Evolutionary conservation across 2,329 filamentous ascomycete species (phyloP).

Genomic region (Colletotrichum simmondsii): DNA sequence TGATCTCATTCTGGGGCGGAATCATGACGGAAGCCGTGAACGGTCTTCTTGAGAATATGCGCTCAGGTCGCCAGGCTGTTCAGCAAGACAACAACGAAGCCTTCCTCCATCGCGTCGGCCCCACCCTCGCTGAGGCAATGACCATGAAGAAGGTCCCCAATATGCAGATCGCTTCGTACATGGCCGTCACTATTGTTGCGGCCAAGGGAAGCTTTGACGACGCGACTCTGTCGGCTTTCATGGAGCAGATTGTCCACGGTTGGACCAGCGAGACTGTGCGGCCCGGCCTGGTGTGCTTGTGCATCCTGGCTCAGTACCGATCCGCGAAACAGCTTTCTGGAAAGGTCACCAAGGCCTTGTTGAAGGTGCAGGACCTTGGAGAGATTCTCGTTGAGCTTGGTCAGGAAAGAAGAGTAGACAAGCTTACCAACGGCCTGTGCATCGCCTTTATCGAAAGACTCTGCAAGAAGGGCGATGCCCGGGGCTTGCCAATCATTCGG

Average conservation of each 20-base stretch:
- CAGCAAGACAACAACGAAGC: constrained; percentile 86
- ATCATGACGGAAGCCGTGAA: constrained; percentile 87
- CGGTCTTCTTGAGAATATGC: constrained; percentile 80
- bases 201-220: constrained; percentile 85
- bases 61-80: constrained; percentile 79
- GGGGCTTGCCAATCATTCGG: constrained; percentile 69
- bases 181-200: constrained; percentile 87
- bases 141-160: constrained; percentile 80
- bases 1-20: constrained; percentile 92
- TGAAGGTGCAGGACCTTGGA: constrained; percentile 72
- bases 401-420: constrained; percentile 74
- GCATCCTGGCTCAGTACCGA: constrained; percentile 84
- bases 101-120: constrained; percentile 72
- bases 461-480: constrained; percentile 68
- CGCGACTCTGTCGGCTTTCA: constrained; percentile 82
- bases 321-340: constrained; percentile 75
- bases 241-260: constrained; percentile 85
- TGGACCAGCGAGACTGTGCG: constrained; percentile 80
- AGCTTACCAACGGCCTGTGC: constrained; percentile 77
- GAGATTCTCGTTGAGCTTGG: constrained; percentile 70
- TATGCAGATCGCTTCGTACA: constrained; percentile 88
- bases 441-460: constrained; percentile 71
- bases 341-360: constrained; percentile 75
- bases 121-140: constrained; percentile 82
- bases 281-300: constrained; percentile 81